These are phyloP conservation scores for Ophiocordyceps camponoti-saundersi DNA, from an alignment of 2,329 filamentous ascomycete species.

Conservation along the genomic window DNA sequence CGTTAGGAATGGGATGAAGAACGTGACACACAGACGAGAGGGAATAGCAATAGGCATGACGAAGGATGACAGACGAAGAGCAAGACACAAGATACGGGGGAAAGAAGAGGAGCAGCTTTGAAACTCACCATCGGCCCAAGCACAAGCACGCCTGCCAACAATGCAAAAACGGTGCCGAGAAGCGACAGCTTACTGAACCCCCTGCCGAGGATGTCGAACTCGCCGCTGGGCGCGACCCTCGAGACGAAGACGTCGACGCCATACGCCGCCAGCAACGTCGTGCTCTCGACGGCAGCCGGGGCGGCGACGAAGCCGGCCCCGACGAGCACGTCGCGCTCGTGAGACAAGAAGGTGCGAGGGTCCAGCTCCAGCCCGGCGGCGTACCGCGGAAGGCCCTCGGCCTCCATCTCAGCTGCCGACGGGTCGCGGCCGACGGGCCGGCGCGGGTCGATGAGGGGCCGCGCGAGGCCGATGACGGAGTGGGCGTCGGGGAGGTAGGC, in stretches of 20 bases:
- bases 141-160: conserved; percentile 59
- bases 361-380: conserved; percentile 66
- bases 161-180: conserved; percentile 64
- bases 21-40: not conserved
- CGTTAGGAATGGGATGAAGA: not conserved
- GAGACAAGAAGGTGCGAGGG: conserved; percentile 62
- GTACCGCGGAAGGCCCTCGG: conserved; percentile 67
- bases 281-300: conserved; percentile 77
- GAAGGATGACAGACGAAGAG: not conserved
- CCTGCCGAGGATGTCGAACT: conserved; percentile 85
- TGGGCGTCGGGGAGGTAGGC: conserved; percentile 59
- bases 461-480: conserved; percentile 64
- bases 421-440: conserved; percentile 75
- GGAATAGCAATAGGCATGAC: not conserved
- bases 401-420: conserved; percentile 56
- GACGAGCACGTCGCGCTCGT: conserved; percentile 66
- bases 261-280: conserved; percentile 74
- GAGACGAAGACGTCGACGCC: conserved; percentile 82
- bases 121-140: conserved; percentile 70
- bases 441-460: conserved; percentile 65
- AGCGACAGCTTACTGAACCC: conserved; percentile 86
- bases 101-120: not conserved
- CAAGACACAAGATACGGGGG: not conserved
- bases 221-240: conserved; percentile 67
- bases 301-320: conserved; percentile 56